Evolutionary conservation across 805 yeast species (phyloP).

Genomic region (Zygosaccharomyces bailii): DNA sequence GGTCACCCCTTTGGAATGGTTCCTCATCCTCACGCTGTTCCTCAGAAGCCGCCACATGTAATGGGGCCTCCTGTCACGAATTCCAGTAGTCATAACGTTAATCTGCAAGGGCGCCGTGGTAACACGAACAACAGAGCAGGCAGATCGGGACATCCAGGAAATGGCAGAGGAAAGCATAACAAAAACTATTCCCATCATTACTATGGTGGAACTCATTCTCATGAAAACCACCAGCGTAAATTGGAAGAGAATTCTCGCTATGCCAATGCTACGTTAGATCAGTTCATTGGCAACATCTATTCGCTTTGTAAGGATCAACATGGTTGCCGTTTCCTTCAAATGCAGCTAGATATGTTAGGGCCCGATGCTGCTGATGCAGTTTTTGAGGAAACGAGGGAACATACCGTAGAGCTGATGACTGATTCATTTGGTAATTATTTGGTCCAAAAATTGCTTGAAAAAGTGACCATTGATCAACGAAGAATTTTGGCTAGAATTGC

Average conservation of each 20-base stretch:
- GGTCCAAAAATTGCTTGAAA: constrained; percentile 84
- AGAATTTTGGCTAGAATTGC: constrained; percentile 66
- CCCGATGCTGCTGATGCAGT: constrained; percentile 67
- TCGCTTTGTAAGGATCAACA: constrained; percentile 92
- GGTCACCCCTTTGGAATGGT: constrained; percentile 33
- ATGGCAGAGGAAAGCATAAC: constrained; percentile 16
- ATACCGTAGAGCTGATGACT: constrained; percentile 82
- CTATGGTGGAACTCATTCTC: constrained; percentile 12
- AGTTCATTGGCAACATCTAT: constrained; percentile 69
- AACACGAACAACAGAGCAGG: constrained; percentile 26
- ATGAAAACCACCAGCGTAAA: constrained; percentile 25
- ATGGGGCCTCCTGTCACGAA: constrained; percentile 10
- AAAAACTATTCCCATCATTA: constrained; percentile 10
- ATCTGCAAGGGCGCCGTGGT: constrained; percentile 14
- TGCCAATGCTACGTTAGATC: constrained; percentile 61
- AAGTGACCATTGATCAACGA: constrained; percentile 66
- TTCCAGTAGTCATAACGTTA: constrained; percentile 11
- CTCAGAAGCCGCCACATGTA: constrained; percentile 23
- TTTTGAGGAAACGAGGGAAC: constrained; percentile 72
- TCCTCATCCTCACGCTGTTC: constrained; percentile 26
- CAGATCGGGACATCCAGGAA: constrained; percentile 13
- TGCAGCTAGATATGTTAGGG: constrained; percentile 68
- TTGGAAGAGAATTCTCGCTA: constrained; percentile 67
- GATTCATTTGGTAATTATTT: constrained; percentile 98
- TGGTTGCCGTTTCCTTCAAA: constrained; percentile 90